Conservation (phyloP, 2,329 filamentous ascomycete species). For the Aspergillus sp. region DNA sequence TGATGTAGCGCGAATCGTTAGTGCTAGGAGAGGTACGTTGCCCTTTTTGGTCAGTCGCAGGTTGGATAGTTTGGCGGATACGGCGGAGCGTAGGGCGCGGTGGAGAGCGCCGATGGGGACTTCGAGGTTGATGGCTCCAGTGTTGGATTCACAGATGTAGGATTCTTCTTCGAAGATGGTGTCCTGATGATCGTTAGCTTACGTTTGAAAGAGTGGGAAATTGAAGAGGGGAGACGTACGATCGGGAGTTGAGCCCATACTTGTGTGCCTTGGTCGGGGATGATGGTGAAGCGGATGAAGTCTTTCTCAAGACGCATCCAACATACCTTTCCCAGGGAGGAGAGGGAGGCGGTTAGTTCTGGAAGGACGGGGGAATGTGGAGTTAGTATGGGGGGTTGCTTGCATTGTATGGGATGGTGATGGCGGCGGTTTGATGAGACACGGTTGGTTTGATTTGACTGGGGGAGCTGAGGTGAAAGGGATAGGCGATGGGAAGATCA, state of each 20-base stretch:
- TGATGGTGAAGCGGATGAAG: conserved; percentile 88
- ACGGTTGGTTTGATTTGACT: background rate
- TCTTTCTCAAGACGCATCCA: conserved; percentile 90
- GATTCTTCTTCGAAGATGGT: conserved; percentile 77
- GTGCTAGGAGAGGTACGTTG: conserved; percentile 77
- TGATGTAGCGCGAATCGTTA: conserved; percentile 75
- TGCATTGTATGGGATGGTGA: conserved; percentile 21
- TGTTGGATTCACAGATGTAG: conserved; percentile 83
- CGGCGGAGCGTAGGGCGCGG: conserved; percentile 85
- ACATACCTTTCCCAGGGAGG: conserved; percentile 75
- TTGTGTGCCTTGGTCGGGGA: conserved; percentile 91
- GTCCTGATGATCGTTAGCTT: conserved; percentile 51
- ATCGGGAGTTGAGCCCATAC: conserved; percentile 78
- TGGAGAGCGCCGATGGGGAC: conserved; percentile 85
- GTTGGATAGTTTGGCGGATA: conserved; percentile 76
- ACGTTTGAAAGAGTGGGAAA: too few relatives aligned
- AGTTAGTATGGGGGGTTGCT: conserved; percentile 11
- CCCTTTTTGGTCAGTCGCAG: conserved; percentile 93
- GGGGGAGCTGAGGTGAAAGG: background rate
- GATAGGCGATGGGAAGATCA: conserved; percentile 14
- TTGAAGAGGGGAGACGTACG: conserved; percentile 29
- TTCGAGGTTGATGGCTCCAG: conserved; percentile 96
- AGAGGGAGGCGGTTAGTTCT: conserved; percentile 65
- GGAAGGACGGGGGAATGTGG: conserved; percentile 6
- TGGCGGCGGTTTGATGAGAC: background rate